Evolutionary conservation across 1,139 yeast species (phyloP).

Genomic region (Wickerhamiella infanticola): DNA sequence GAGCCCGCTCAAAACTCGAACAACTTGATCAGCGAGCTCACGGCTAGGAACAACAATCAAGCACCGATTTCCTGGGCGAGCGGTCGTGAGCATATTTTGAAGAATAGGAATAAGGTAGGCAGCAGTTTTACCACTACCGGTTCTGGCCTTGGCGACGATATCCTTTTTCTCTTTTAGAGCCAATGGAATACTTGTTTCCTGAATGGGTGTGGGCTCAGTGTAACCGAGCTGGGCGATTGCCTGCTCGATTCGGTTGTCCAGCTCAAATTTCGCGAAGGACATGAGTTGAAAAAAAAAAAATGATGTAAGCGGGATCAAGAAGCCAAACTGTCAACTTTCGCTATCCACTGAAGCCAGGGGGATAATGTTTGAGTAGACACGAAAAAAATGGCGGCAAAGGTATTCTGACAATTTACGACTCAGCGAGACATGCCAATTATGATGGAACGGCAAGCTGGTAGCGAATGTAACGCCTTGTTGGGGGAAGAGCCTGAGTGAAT

Average conservation of each 20-base stretch:
- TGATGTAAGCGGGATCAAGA: background rate
- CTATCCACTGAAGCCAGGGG: too few relatives aligned
- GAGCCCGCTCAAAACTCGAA: conserved; percentile 51
- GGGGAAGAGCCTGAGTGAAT: too few relatives aligned
- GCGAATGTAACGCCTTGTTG: too few relatives aligned
- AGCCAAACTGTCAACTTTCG: background rate
- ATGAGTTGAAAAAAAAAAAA: background rate
- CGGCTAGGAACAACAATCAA: conserved; percentile 72
- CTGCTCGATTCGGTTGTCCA: conserved; percentile 72
- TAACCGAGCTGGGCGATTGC: conserved; percentile 65
- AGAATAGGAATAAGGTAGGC: conserved; percentile 71
- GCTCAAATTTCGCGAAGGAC: conserved; percentile 18
- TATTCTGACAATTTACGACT: too few relatives aligned
- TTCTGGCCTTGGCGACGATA: conserved; percentile 73
- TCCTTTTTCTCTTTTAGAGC: conserved; percentile 80
- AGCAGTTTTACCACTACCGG: conserved; percentile 85
- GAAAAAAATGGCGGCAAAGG: too few relatives aligned
- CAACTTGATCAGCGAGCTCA: conserved; percentile 75
- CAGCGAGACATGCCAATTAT: too few relatives aligned
- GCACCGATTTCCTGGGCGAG: conserved; percentile 25
- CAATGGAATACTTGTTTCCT: conserved; percentile 79
- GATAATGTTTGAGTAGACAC: too few relatives aligned
- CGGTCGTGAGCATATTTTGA: conserved; percentile 40
- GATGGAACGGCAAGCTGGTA: too few relatives aligned
- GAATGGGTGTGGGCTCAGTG: conserved; percentile 76